Evolutionary conservation across 805 yeast species (phyloP), one percentile per base, ranked within the genome.

Genomic region (Metschnikowia baotianmanensis): DNA sequence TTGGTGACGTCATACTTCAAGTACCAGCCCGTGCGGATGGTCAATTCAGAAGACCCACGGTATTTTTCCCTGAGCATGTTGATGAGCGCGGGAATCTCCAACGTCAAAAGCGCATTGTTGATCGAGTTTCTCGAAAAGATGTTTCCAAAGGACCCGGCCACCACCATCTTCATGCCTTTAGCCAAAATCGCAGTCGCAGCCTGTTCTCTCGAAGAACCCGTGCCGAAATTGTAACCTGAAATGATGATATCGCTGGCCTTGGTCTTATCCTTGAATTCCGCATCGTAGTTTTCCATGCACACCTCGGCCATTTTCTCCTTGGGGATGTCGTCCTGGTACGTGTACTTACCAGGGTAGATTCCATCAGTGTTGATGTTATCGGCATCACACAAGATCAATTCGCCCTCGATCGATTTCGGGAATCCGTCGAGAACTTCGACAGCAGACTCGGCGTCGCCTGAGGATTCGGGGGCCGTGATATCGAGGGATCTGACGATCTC

Each of bases 141-240:
- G 71, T 93, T 95, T 57, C 97, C 96, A 59, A 93, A 93, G 1
- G 98, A 91, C 24, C 99, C 99, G 11, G 96, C 86, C 44, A 95
- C 96, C 17, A 93, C 96, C 51, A 93, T 72, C 52, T 81, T 80
- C 76, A 93, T 88, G 50, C 89, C 98, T 57, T 95, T 80, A 30
- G 99, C 98, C 51, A 93, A 74, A 45, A 93, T 84, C 17, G 95
- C 90, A n/a, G 99, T 93, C 24, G 99, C 99, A 3, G 99, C 99
- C 70, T 93, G 99, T 63, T 93, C 99, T 69, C 99, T 82, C 19
- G 96, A 88, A 7, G 97, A 90, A 34, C 99, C 99, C 9, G 99
- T 93, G 54, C 99, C 99, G 61, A 93, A 93, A 63, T 93, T 93
- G 74, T 71, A 93, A 13, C 99, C 99, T 42, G 90, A 80, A 34